Evolutionary conservation across 805 yeast species (phyloP), one percentile per base, ranked within the genome.

Genomic region (Wickerhamiella bombiphila): DNA sequence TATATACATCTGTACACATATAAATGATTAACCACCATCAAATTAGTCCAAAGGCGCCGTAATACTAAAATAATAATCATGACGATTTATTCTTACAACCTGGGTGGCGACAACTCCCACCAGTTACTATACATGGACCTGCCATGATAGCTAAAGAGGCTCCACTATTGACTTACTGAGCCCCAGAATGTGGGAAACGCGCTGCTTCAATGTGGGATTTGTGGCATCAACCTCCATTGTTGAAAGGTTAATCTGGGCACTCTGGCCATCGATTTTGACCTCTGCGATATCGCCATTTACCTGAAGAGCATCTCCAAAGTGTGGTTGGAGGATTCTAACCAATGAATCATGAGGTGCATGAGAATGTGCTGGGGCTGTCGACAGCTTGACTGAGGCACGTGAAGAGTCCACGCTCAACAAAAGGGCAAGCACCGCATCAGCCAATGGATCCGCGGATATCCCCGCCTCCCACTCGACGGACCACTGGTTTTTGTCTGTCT

Each of bases 401-500:
- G 94, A 76, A 0, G 94, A 77, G 55, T 91, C 98, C 30, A 88
- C 91, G 32, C 94, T 81, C 58, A 88, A 69, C 22, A 91, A 58
- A 28, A 91, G 83, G 0, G 96, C 95, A 41, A 91, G 71, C 1
- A 85, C 80, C 13, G 94, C 77, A 53, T 91, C 99, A 0, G 98
- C 98, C 44, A 91, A 72, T 0, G 95, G 78, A 52, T 91, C 98
- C 43, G 80, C 86, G 61, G 85, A 72, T 40, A 81, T 64, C 41
- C 85, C 86, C 48, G 93, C 88, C 14, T 74, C 71, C 98, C 98
- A 91, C 56, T 82, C 93, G 11, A 88, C 75, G 0, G 78, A 68
- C 4, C 80, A 75, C 7, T 68, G 47, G 36, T 66, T 61, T 29
- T 59, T 59, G n/a, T 40, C 44, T 40, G 62, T 62, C 11, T 72